phyloP scores from a whole-genome alignment of 345 rosid species.

The Xanthoceras sorbifolium region DNA sequence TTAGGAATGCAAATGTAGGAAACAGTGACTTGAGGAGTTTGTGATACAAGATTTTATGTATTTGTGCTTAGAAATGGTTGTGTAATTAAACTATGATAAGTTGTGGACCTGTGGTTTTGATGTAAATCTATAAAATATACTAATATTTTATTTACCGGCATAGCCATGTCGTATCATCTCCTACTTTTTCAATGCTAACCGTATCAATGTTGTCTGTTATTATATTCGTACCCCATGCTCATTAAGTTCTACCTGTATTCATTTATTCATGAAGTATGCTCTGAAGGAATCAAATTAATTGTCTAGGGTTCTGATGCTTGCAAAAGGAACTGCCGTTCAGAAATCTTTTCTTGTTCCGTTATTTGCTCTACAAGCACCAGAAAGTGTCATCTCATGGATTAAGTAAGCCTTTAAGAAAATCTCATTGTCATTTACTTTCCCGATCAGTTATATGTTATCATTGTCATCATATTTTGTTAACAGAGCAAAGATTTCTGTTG shows the following conservation, averaged over 20 bases:
- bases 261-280: neutral
- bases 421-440: neutral
- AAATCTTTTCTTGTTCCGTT: constrained; percentile 83
- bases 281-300: constrained; percentile 11
- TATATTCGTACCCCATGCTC: neutral
- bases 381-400: constrained; percentile 68
- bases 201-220: neutral
- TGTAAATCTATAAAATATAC: neutral
- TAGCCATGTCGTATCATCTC: neutral
- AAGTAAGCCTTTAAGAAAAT: constrained; percentile 50
- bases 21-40: neutral
- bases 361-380: constrained; percentile 77
- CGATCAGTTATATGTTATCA: neutral
- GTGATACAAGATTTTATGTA: neutral
- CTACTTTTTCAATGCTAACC: neutral
- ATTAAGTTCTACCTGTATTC: neutral
- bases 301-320: constrained; percentile 63
- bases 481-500: neutral
- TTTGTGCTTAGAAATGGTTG: neutral
- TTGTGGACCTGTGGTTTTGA: neutral
- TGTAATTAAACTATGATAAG: neutral
- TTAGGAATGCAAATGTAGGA: neutral
- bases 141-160: neutral
- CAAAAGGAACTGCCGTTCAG: constrained; percentile 72
- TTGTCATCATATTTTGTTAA: neutral